These are phyloP conservation scores for Aureobasidium sp. DNA, from an alignment of 2,329 filamentous ascomycete species.

Conservation along the genomic window DNA sequence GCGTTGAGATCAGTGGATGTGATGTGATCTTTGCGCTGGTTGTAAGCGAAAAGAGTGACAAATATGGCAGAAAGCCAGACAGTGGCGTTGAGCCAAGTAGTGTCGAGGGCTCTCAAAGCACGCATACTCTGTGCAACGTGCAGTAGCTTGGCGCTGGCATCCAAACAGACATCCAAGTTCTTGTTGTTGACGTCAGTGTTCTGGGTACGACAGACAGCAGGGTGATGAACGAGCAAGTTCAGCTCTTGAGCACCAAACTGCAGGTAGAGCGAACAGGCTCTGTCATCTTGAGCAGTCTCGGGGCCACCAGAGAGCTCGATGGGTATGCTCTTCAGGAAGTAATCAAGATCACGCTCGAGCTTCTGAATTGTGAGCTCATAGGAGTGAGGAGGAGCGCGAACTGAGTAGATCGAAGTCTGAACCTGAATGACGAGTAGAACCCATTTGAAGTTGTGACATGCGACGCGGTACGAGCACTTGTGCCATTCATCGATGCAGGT, in stretches of 20 bases:
- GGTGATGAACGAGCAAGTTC: conserved; percentile 45
- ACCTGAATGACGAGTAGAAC: conserved; percentile 63
- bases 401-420: conserved; percentile 67
- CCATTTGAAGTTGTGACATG: conserved; percentile 57
- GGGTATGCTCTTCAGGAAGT: conserved; percentile 58
- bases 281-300: conserved; percentile 37
- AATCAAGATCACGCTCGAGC: conserved; percentile 56
- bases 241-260: conserved; percentile 42
- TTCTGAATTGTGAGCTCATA: conserved; percentile 57
- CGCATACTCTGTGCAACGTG: conserved; percentile 51
- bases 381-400: conserved; percentile 51
- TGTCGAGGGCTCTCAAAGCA: conserved; percentile 61
- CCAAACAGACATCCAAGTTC: conserved; percentile 51
- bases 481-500: conserved; percentile 29
- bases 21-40: conserved; percentile 55
- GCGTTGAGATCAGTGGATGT: conserved; percentile 49
- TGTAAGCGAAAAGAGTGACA: conserved; percentile 60
- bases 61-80: conserved; percentile 67
- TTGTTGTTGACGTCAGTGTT: conserved; percentile 53
- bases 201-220: conserved; percentile 39
- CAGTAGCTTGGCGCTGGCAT: conserved; percentile 57
- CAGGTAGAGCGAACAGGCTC: conserved; percentile 41
- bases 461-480: conserved; percentile 61
- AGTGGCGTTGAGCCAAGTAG: conserved; percentile 68
- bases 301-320: conserved; percentile 45